These are phyloP conservation scores for Lentinula boryana DNA, from an alignment of 768 basidiomycete species.

Conservation along the genomic window DNA sequence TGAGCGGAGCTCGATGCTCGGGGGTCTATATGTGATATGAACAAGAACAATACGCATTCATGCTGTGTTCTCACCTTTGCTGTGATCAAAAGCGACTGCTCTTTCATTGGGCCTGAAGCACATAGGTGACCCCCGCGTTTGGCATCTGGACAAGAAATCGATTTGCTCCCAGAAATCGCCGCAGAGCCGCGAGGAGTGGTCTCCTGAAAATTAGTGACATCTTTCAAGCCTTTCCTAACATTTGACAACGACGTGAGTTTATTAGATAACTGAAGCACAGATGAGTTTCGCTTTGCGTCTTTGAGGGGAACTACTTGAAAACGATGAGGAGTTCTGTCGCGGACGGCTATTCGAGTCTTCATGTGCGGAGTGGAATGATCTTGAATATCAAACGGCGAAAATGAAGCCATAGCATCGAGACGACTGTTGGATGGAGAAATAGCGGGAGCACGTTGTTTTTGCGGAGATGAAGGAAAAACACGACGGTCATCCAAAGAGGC, in stretches of 20 bases:
- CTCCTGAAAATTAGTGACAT: background rate
- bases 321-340: slow-evolving; percentile 35
- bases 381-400: background rate
- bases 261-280: background rate
- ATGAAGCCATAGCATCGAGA: background rate
- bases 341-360: slow-evolving; percentile 40
- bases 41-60: background rate
- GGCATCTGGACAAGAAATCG: background rate
- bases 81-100: background rate
- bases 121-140: background rate
- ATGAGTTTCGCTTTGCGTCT: background rate
- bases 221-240: background rate
- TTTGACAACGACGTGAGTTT: background rate
- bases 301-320: slow-evolving; percentile 36
- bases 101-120: background rate
- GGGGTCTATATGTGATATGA: background rate
- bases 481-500: background rate
- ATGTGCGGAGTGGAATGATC: slow-evolving; percentile 15
- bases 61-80: background rate
- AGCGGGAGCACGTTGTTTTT: background rate
- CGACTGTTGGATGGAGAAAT: background rate
- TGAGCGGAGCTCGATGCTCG: background rate
- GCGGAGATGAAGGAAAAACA: background rate
- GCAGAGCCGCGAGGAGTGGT: background rate
- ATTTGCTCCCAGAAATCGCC: background rate